Evolutionary conservation across 495 filamentous ascomycete species (phyloP), one percentile per base, ranked within the genome.

Genomic region (Penicillium bialowiezense): DNA sequence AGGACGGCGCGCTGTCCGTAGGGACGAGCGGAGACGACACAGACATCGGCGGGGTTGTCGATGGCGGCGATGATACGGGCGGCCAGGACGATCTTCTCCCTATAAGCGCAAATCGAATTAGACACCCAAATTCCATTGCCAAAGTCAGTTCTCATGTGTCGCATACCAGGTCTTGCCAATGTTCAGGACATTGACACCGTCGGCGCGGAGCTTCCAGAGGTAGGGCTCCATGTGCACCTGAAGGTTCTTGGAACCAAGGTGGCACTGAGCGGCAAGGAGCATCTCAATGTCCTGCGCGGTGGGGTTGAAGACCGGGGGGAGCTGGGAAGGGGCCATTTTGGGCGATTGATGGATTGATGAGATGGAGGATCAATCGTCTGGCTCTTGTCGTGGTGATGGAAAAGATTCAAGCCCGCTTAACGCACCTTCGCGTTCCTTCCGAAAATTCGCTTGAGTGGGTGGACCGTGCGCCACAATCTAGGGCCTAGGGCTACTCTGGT

Each of bases 151-250:
- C 18, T 7, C 48, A 15, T n/a, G 26, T 56, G 1, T 14, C 33
- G 32, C 86, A 61, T 84, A 97, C 92, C 92, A 97, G 76, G 93
- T 98, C 89, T 98, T 98, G 81, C 91, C 90, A 75, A 98, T 89
- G 83, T 98, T 97, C 74, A 98, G 82, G 54, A 98, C 82, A 70
- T 98, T 97, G 79, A 98, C 85, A 75, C 93, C 93, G 61, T 98
- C 93, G 50, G 91, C 85, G 64, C 93, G 86, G 68, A 90, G 96
- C 86, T 97, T 98, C 91, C 90, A 97, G 65, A 98, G 84, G 80
- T 98, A 98, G 57, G 93, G 90, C 78, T 97, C 91, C 93, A 97
- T 97, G 78, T 97, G 90, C 67, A 93, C 83, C 79, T 96, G 91
- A 58, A 97, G 68, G 82, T 98, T 98, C 87, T 98, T 98, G 77